phyloP scores from a whole-genome alignment of 495 filamentous ascomycete genomes.

The Penicillium soppii region DNA sequence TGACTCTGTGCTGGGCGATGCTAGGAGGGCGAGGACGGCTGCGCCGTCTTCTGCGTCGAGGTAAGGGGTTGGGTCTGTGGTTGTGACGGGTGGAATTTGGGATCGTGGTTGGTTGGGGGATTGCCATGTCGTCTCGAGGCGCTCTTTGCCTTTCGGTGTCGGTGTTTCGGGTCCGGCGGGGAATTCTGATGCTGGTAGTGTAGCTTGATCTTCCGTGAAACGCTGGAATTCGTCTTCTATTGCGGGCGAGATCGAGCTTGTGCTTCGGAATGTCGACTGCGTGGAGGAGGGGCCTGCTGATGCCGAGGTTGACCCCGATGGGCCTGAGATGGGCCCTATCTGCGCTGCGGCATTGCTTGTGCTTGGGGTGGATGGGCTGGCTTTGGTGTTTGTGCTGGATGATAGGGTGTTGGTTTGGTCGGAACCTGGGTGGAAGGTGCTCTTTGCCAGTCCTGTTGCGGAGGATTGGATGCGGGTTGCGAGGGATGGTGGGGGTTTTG shows the following conservation, averaged over 20 bases:
- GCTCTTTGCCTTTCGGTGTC: constrained; percentile 29
- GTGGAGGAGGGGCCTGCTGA: constrained; percentile 18
- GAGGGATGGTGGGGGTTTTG: constrained; percentile 22
- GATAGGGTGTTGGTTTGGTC: constrained; percentile 30
- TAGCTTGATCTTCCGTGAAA: not conserved
- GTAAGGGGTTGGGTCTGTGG: not conserved
- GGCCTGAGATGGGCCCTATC: not conserved
- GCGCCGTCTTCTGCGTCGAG: constrained; percentile 47
- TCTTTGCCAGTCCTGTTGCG: constrained; percentile 34
- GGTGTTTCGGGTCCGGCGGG: constrained; percentile 3
- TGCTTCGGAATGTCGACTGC: too few relatives aligned
- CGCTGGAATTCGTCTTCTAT: constrained; percentile 35
- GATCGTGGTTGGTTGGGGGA: not conserved
- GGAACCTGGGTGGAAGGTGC: constrained; percentile 25
- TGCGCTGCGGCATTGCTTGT: constrained; percentile 16
- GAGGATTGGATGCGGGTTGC: constrained; percentile 40
- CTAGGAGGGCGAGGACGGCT: constrained; percentile 51
- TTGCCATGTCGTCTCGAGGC: constrained; percentile 21
- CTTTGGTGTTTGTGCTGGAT: constrained; percentile 23
- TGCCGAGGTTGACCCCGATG: not conserved
- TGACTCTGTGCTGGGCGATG: constrained; percentile 47
- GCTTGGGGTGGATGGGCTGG: constrained; percentile 12
- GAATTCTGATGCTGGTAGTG: not conserved
- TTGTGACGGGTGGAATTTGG: too few relatives aligned
- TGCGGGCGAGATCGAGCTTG: not conserved